Conservation (phyloP, 2,329 filamentous ascomycete species). For the Claviceps digitariae region DNA sequence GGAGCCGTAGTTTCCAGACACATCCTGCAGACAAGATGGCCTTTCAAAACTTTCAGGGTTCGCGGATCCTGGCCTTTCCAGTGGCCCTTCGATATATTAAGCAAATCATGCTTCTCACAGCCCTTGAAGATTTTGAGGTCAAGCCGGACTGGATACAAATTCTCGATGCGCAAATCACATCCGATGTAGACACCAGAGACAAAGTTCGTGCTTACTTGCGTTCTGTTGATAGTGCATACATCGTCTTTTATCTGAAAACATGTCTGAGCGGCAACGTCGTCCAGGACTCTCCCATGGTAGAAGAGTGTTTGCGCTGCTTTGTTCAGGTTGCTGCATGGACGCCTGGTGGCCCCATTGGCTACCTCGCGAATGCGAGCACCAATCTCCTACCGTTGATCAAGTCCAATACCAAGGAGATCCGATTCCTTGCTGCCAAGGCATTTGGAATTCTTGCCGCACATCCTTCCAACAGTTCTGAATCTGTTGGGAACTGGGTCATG, state of each 20-base stretch:
- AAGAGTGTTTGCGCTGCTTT: slow-evolving; percentile 37
- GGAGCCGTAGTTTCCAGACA: neutral
- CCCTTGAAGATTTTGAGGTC: slow-evolving; percentile 37
- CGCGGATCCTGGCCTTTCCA: slow-evolving; percentile 43
- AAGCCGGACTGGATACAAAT: slow-evolving; percentile 78
- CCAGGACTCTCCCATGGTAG: slow-evolving; percentile 26
- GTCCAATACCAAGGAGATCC: slow-evolving; percentile 58
- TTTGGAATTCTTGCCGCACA: slow-evolving; percentile 70
- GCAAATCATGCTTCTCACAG: slow-evolving; percentile 36
- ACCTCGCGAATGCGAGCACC: slow-evolving; percentile 32
- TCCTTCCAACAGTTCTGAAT: slow-evolving; percentile 26
- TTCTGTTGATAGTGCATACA: slow-evolving; percentile 21
- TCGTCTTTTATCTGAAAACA: slow-evolving; percentile 35
- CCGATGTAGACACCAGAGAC: slow-evolving; percentile 50
- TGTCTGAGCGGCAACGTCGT: slow-evolving; percentile 43
- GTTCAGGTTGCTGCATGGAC: slow-evolving; percentile 38
- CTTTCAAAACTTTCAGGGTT: slow-evolving; percentile 34
- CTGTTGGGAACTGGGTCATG: slow-evolving; percentile 13
- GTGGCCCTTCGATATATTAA: slow-evolving; percentile 57
- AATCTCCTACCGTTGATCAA: slow-evolving; percentile 47
- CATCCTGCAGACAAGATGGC: slow-evolving; percentile 8
- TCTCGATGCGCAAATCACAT: slow-evolving; percentile 58
- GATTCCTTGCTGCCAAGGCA: slow-evolving; percentile 52
- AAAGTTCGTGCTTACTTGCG: slow-evolving; percentile 42
- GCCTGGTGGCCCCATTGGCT: slow-evolving; percentile 36